Evolutionary conservation across 1,284 basidiomycete species (phyloP).

Genomic region (Boletellus deceptivus): DNA sequence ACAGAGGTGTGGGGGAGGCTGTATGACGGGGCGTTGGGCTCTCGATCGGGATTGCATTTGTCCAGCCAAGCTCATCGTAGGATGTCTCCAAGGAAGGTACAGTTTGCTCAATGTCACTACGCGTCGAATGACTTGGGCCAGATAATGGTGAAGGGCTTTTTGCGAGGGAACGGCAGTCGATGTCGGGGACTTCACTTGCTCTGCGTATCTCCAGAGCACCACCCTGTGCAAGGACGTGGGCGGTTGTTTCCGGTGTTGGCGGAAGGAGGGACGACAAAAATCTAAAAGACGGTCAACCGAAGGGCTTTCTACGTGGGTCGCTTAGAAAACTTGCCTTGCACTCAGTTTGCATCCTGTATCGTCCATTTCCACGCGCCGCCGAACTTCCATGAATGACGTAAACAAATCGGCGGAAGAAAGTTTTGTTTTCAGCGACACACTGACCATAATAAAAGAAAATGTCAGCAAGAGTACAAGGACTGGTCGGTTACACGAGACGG

Average conservation of each 20-base stretch:
- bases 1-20: conserved; percentile 24
- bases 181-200: conserved; percentile 5
- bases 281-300: conserved; percentile 35
- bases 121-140: conserved; percentile 5
- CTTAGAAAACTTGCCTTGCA: conserved; percentile 15
- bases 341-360: conserved; percentile 55
- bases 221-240: conserved; percentile 67
- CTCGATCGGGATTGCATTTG: conserved; percentile 19
- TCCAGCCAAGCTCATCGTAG: conserved; percentile 4
- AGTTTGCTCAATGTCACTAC: neutral
- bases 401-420: conserved; percentile 68
- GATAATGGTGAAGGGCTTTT: conserved; percentile 1
- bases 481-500: neutral
- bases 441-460: conserved; percentile 26
- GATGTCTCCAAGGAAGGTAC: neutral
- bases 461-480: conserved; percentile 10
- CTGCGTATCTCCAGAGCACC: conserved; percentile 42
- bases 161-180: neutral
- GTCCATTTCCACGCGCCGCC: conserved; percentile 71
- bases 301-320: neutral
- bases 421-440: conserved; percentile 77
- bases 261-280: conserved; percentile 76
- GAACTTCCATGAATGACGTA: conserved; percentile 65
- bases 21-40: conserved; percentile 12
- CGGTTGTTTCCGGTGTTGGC: conserved; percentile 62